A percentile compares a stretch with the other conserved stretches of the same genome.
Evolutionary conservation across 2,329 filamentous ascomycete genomes (phyloP).

Genomic region (Claviceps sp.): DNA sequence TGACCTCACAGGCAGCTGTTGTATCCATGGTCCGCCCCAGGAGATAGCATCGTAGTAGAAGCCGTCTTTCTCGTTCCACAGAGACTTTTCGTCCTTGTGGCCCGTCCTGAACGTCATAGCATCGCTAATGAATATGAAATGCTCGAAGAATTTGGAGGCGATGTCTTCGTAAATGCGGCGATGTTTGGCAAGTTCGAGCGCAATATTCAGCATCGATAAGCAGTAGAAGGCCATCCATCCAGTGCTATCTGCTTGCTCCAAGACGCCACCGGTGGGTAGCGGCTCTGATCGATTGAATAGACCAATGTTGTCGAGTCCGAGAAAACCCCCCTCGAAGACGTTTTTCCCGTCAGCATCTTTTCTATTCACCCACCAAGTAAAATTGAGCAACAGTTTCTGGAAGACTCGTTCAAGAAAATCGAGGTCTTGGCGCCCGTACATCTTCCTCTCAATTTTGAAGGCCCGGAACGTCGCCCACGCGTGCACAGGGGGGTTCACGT

Average conservation of each 20-base stretch:
- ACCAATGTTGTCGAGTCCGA: constrained; percentile 93
- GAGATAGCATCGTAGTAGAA: constrained; percentile 99
- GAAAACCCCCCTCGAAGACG: constrained; percentile 90
- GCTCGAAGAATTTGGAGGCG: constrained; percentile 96
- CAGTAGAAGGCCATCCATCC: constrained; percentile 99
- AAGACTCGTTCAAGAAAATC: constrained; percentile 95
- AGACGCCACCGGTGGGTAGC: constrained; percentile 78
- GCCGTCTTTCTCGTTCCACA: constrained; percentile 94
- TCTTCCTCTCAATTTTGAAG: constrained; percentile 96
- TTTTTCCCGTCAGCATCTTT: constrained; percentile 94
- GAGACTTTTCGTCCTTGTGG: constrained; percentile 59
- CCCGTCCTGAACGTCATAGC: constrained; percentile 79
- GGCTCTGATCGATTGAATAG: constrained; percentile 95
- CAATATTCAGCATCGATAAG: constrained; percentile 92
- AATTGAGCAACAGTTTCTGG: constrained; percentile 90
- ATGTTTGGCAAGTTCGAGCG: constrained; percentile 88
- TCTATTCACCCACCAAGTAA: constrained; percentile 98
- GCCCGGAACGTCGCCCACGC: constrained; percentile 91
- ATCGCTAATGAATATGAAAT: constrained; percentile 95
- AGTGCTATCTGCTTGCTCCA: constrained; percentile 94
- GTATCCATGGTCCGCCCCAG: constrained; percentile 85
- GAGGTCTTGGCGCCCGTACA: constrained; percentile 87
- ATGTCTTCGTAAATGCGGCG: constrained; percentile 92
- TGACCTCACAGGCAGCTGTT: constrained; percentile 83
- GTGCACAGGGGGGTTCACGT: constrained; percentile 93